These are phyloP conservation scores for Gossypium schwendimanii DNA, from an alignment of 441 rosid genomes.

Conservation along the genomic window DNA sequence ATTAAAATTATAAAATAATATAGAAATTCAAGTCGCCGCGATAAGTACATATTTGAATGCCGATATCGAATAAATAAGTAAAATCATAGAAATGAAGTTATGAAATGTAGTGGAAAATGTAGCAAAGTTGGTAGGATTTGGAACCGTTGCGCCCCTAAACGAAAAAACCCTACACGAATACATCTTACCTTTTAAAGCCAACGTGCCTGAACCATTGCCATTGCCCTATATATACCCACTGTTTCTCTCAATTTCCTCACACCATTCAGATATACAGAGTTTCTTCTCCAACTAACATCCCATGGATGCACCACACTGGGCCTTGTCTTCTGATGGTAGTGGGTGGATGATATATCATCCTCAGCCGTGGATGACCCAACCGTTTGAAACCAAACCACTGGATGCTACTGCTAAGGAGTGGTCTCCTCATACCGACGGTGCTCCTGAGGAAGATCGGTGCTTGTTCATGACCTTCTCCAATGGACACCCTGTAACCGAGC, in stretches of 20 bases:
- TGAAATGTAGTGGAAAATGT: not conserved
- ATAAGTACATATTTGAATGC: too few relatives aligned
- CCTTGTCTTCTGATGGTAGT: not conserved
- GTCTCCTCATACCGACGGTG: constrained; percentile 12
- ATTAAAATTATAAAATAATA: too few relatives aligned
- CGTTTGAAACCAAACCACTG: constrained; percentile 1
- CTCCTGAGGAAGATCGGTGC: constrained; percentile 27
- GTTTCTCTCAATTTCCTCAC: not conserved
- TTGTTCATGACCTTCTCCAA: constrained; percentile 41
- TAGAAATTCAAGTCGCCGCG: too few relatives aligned
- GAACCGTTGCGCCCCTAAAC: not conserved
- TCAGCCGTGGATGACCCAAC: too few relatives aligned
- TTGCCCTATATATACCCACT: not conserved
- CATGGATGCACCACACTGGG: not conserved
- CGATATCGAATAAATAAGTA: not conserved
- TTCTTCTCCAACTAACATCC: not conserved
- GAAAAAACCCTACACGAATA: not conserved
- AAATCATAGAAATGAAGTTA: not conserved
- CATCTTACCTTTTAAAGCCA: constrained; percentile 1
- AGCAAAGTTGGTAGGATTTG: not conserved
- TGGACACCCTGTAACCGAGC: constrained; percentile 31
- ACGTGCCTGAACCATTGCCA: not conserved
- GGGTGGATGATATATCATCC: too few relatives aligned
- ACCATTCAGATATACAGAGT: not conserved
- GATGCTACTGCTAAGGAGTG: constrained; percentile 34